A percentile compares a stretch with the other conserved stretches of the same genome.
Conservation (phyloP, 2,329 filamentous ascomycete genomes). For the Verticillium isaacii region DNA sequence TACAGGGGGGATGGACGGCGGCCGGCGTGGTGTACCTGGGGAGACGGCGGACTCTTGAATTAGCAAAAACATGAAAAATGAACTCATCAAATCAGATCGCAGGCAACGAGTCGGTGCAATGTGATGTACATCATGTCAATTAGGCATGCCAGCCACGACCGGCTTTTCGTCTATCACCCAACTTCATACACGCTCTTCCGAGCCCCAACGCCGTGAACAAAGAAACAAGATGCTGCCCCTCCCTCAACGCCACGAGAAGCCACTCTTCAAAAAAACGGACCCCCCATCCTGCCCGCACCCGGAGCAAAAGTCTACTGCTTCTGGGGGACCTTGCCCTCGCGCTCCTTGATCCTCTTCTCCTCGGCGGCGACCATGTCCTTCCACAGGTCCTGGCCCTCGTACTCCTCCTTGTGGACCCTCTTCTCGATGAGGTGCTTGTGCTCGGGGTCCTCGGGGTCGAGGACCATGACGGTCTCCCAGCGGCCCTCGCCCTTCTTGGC, state of each 20-base stretch:
- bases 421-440: slow-evolving; percentile 83
- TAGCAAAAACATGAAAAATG: neutral
- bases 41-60: neutral
- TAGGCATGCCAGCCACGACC: neutral
- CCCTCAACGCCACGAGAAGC: neutral
- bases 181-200: neutral
- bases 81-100: neutral
- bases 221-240: neutral
- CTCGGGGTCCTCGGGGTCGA: slow-evolving; percentile 77
- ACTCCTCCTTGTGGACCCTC: slow-evolving; percentile 80
- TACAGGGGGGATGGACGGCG: no score
- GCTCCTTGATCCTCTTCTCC: slow-evolving; percentile 53
- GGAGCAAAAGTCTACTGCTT: neutral
- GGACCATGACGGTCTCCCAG: slow-evolving; percentile 79
- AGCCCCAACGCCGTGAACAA: neutral
- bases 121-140: neutral
- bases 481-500: slow-evolving; percentile 69
- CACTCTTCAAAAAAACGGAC: no score
- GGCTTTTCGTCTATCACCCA: neutral
- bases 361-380: slow-evolving; percentile 83
- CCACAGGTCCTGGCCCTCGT: slow-evolving; percentile 90
- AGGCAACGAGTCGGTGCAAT: neutral
- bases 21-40: no score
- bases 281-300: no score
- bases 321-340: slow-evolving; percentile 19